These are phyloP conservation scores for Talaromyces stipitatus DNA, from an alignment of 495 filamentous ascomycete species.

Conservation along the genomic window DNA sequence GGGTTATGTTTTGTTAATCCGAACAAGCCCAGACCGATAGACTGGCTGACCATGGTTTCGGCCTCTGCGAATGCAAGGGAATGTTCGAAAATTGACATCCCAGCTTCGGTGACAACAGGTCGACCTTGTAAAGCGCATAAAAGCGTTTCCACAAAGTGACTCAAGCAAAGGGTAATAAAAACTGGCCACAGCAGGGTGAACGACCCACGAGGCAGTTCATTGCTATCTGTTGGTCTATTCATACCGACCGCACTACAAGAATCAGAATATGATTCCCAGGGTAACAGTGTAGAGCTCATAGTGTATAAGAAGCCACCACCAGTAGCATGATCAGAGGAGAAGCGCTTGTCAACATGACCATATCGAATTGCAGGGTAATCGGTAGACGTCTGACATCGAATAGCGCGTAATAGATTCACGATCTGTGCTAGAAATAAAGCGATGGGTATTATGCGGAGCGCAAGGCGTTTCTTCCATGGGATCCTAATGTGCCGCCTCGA, in stretches of 20 bases:
- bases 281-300: conserved; percentile 57
- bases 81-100: conserved; percentile 95
- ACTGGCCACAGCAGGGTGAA: conserved; percentile 81
- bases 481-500: conserved; percentile 68
- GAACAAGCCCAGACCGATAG: conserved; percentile 64
- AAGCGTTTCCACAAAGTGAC: conserved; percentile 82
- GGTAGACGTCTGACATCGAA: conserved; percentile 87
- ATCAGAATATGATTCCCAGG: conserved; percentile 58
- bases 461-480: conserved; percentile 61
- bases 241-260: conserved; percentile 70
- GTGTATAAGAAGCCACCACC: conserved; percentile 61
- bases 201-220: conserved; percentile 55
- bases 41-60: conserved; percentile 72
- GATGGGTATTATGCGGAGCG: conserved; percentile 70
- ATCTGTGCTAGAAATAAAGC: conserved; percentile 64
- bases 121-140: conserved; percentile 86
- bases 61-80: conserved; percentile 95
- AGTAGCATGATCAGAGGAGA: conserved; percentile 66
- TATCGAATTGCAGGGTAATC: conserved; percentile 66
- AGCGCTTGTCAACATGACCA: conserved; percentile 56
- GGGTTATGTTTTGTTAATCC: conserved; percentile 35
- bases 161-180: conserved; percentile 72
- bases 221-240: conserved; percentile 43
- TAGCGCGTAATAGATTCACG: conserved; percentile 63
- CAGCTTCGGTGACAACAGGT: conserved; percentile 70